Evolutionary conservation across 2,329 filamentous ascomycete genomes (phyloP).

Genomic region (Colletotrichum viniferum): DNA sequence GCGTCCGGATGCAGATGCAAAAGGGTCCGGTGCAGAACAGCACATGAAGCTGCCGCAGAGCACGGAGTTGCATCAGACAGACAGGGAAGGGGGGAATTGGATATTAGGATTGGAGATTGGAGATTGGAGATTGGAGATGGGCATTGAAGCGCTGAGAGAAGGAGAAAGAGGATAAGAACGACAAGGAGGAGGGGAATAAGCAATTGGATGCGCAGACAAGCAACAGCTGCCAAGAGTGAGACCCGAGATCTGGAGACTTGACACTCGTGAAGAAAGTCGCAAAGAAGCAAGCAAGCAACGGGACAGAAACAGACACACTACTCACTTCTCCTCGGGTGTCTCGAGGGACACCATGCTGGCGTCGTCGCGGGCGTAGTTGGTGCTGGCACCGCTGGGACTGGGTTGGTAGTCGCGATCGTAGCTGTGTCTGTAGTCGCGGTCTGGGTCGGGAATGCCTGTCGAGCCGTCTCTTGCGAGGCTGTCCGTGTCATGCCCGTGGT

Average conservation of each 20-base stretch:
- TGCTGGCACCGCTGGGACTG: neutral
- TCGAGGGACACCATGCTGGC: slow-evolving; percentile 2
- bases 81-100: neutral
- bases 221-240: neutral
- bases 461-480: neutral
- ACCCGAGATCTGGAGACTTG: neutral
- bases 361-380: neutral
- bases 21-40: neutral
- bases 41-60: neutral
- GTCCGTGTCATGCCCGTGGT: slow-evolving; percentile 28
- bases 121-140: neutral
- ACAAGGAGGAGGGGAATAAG: neutral
- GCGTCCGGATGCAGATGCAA: slow-evolving; percentile 1
- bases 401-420: neutral
- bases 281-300: neutral
- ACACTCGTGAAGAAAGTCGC: neutral
- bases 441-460: slow-evolving; percentile 14
- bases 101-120: neutral
- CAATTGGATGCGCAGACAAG: neutral
- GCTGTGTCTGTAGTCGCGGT: neutral
- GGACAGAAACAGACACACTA: neutral
- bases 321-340: neutral
- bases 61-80: neutral
- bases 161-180: neutral
- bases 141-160: neutral